Evolutionary conservation across 2,329 filamentous ascomycete species (phyloP), one percentile per base, ranked within the genome.

Genomic region (Aureobasidium sp.): DNA sequence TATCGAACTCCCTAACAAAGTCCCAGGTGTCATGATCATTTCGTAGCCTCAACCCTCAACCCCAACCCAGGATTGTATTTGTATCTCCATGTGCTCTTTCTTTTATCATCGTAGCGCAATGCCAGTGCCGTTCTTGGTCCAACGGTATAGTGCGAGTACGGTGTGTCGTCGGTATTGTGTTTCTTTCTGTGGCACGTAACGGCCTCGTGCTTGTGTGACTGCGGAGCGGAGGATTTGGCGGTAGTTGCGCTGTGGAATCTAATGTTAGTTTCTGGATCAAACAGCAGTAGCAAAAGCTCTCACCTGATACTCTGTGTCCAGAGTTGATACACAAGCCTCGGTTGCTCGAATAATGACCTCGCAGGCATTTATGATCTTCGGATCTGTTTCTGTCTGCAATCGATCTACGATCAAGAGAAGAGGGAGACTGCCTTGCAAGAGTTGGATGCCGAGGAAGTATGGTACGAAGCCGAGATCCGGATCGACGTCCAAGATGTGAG

Each of bases 311-410:
- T 62, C 60, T 2, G 60, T 62, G 7, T 62, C 60, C 34, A 62
- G 34, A 11, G 60, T 62, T 25, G 60, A 62, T 2, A 62, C 60
- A 27, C 60, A 62, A 31, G 60, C 60, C 31, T 62, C 60, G 8
- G 60, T 62, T 25, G 60, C 60, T 9, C 60, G 60, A 41, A 62
- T 62, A 25, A 62, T 62, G 60, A 62, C 60, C 25, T 62, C 60
- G n/a, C 60, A 62, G 5, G 60, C 60, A 25, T 62, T 47, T 11
- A 62, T 62, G 7, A 62, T 62, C 22, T 62, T 62, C 17, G 49
- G 42, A 34, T 62, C 60, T 3, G 60, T 62, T 41, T 62, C 60
- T 41, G 60, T 62, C 25, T 62, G 60, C n/a, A 62, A n/a, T 47
- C 60, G 60, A 62, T 62, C 60, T 20, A 62, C 60, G 11, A 62